Percentiles rank a stretch among this genome's conserved stretches.
Evolutionary conservation across 371 early-diverging fungal genomes (phyloP).

Genomic region (Zychaea mexicana): DNA sequence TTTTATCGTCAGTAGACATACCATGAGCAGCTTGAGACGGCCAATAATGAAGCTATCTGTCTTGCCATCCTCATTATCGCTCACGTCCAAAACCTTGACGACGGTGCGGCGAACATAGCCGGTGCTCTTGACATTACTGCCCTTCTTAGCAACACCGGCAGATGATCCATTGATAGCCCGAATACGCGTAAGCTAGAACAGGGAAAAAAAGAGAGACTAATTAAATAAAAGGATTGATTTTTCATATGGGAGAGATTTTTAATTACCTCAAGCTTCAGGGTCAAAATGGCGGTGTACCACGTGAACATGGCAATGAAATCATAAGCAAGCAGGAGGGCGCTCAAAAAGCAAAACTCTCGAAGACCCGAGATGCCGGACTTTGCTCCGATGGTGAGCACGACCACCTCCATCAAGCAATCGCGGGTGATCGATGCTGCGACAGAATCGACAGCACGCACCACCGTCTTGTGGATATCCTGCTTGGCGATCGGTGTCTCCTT

Average conservation of each 20-base stretch:
- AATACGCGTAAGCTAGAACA: slow-evolving; percentile 18
- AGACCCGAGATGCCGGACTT: slow-evolving; percentile 78
- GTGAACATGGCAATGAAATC: slow-evolving; percentile 87
- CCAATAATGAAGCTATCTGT: slow-evolving; percentile 55
- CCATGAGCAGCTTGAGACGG: slow-evolving; percentile 53
- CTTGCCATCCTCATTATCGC: slow-evolving; percentile 28
- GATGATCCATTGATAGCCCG: slow-evolving; percentile 23
- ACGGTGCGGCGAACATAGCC: slow-evolving; percentile 47
- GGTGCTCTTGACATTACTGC: slow-evolving; percentile 22
- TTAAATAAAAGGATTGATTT: neutral
- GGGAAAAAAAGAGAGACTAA: neutral
- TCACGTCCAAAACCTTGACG: slow-evolving; percentile 41
- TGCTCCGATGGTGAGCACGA: slow-evolving; percentile 78
- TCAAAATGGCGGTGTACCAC: slow-evolving; percentile 84
- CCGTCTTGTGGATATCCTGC: slow-evolving; percentile 63
- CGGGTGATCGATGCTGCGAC: slow-evolving; percentile 70
- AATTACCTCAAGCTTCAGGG: slow-evolving; percentile 82
- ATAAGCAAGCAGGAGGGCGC: slow-evolving; percentile 80
- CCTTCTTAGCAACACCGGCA: slow-evolving; percentile 23
- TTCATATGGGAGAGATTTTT: too few relatives aligned
- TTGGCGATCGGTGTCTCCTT: slow-evolving; percentile 29
- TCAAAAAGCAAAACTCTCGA: slow-evolving; percentile 81
- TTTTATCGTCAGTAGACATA: neutral
- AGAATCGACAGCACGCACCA: slow-evolving; percentile 70
- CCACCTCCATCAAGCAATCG: slow-evolving; percentile 85